Conservation (phyloP, 2,329 filamentous ascomycete genomes). For the Aspergillus spinulosporus region DNA sequence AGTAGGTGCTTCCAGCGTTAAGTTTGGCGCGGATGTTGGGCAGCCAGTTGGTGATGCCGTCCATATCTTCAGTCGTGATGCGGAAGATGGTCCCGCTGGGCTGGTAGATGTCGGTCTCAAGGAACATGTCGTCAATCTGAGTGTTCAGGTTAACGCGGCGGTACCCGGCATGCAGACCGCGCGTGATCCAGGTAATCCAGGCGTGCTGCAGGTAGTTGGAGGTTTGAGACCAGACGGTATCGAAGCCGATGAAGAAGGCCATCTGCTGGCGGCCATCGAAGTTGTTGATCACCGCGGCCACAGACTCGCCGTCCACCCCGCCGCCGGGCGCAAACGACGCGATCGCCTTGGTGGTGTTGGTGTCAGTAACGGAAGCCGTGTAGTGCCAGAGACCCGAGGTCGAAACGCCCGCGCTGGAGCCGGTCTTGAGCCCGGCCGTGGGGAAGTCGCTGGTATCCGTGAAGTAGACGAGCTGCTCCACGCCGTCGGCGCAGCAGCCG, state of each 20-base stretch:
- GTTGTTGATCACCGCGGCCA: slow-evolving; percentile 62
- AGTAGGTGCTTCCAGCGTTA: slow-evolving; percentile 54
- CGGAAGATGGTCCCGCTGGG: slow-evolving; percentile 54
- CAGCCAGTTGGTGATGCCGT: slow-evolving; percentile 47
- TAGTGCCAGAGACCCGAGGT: slow-evolving; percentile 60
- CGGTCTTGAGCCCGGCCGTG: slow-evolving; percentile 55
- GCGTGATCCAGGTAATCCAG: slow-evolving; percentile 63
- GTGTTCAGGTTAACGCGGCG: slow-evolving; percentile 57
- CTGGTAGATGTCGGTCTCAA: slow-evolving; percentile 53
- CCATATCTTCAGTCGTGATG: slow-evolving; percentile 50
- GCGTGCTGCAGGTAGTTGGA: slow-evolving; percentile 62
- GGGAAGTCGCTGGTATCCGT: slow-evolving; percentile 56
- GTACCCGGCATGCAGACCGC: slow-evolving; percentile 58
- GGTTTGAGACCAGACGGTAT: slow-evolving; percentile 53
- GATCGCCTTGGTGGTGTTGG: slow-evolving; percentile 55
- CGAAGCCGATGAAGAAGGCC: slow-evolving; percentile 61
- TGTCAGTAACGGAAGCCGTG: slow-evolving; percentile 56
- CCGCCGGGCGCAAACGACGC: slow-evolving; percentile 54
- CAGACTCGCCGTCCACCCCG: slow-evolving; percentile 41
- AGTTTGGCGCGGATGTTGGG: slow-evolving; percentile 48
- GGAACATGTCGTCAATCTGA: slow-evolving; percentile 64
- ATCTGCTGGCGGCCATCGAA: slow-evolving; percentile 60
- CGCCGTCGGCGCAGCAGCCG: slow-evolving; percentile 51
- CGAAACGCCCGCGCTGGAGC: slow-evolving; percentile 45
- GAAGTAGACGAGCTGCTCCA: slow-evolving; percentile 56